Base-by-base conservation (phyloP, 768 basidiomycete species). In the Termitomyces sp. region DNA sequence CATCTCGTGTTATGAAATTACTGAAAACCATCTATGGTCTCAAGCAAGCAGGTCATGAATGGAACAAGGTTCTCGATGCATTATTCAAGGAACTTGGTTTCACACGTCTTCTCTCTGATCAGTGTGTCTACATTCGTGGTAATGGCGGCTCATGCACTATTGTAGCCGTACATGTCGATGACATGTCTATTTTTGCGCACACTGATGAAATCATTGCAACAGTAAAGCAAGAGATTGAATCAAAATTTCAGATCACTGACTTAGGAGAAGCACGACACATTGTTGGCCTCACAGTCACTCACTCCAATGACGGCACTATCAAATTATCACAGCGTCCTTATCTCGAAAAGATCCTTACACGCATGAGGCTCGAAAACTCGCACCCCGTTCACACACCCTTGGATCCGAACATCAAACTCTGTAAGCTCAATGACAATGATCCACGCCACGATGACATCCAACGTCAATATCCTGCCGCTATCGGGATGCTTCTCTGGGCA, bases 1-100 rank as follows among this genome's bases (percentile, higher is more conserved):
- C n/a, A n/a, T n/a, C n/a, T n/a, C n/a, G n/a, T n/a, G n/a, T n/a
- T 7, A 70, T 25, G 29, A 40, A 41, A 1, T 60, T 76, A 0
- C 43, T 57, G 0, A 58, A 64, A 7, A 61, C 66, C 0, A 55
- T 81, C 5, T 79, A 80, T 50, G 71, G 78, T 0, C 66, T 78
- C 5, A 67, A 69, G 40, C 67, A 70, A 44, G 56, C 69, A 4
- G 62, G 66, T 3, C 57, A 61, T 22, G 58, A 63, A 3, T 72
- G 65, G 68, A 66, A 71, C 50, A 42, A 56, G 4, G 58, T 68
- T 25, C 54, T 68, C 5, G 59, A 68, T 46, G 27, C 10, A 3
- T 40, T 54, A 7, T 53, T 69, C 20, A 20, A 25, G 0, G 29
- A 58, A 15, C 23, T 65, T 0, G 58, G 60, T n/a, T 70, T 64